phyloP scores from a whole-genome alignment of 2,329 filamentous ascomycete genomes.

The Fusarium xylarioides region DNA sequence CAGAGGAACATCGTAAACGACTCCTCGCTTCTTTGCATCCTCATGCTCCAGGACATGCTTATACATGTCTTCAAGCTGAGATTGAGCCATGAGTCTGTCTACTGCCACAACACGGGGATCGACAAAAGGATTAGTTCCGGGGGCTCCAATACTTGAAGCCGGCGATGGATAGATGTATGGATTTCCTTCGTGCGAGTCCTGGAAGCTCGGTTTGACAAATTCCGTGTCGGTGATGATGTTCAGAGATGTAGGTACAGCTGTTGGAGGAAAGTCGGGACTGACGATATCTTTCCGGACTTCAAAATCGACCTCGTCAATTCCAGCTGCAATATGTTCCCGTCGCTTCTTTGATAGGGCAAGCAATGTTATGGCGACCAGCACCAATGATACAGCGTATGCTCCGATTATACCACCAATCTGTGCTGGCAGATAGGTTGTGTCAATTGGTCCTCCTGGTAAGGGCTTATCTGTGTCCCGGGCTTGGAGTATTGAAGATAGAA shows the following conservation, averaged over 20 bases:
- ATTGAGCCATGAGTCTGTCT: constrained; percentile 78
- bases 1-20: constrained; percentile 56
- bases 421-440: constrained; percentile 74
- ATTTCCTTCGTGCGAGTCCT: constrained; percentile 47
- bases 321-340: constrained; percentile 61
- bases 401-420: constrained; percentile 87
- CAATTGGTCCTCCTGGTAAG: constrained; percentile 65
- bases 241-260: constrained; percentile 17
- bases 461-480: constrained; percentile 63
- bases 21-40: constrained; percentile 67
- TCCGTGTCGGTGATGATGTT: constrained; percentile 36
- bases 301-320: constrained; percentile 62
- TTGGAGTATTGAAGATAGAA: constrained; percentile 37
- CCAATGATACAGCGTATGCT: constrained; percentile 80
- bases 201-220: constrained; percentile 58
- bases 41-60: constrained; percentile 93
- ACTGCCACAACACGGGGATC: constrained; percentile 79
- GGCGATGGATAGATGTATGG: constrained; percentile 60
- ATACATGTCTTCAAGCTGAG: constrained; percentile 90
- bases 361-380: constrained; percentile 75
- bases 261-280: constrained; percentile 36
- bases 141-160: constrained; percentile 56
- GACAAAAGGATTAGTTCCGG: constrained; percentile 74
- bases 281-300: constrained; percentile 35
- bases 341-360: constrained; percentile 67